These are phyloP conservation scores for Lepraria neglecta DNA, from an alignment of 495 filamentous ascomycete genomes.

Conservation along the genomic window DNA sequence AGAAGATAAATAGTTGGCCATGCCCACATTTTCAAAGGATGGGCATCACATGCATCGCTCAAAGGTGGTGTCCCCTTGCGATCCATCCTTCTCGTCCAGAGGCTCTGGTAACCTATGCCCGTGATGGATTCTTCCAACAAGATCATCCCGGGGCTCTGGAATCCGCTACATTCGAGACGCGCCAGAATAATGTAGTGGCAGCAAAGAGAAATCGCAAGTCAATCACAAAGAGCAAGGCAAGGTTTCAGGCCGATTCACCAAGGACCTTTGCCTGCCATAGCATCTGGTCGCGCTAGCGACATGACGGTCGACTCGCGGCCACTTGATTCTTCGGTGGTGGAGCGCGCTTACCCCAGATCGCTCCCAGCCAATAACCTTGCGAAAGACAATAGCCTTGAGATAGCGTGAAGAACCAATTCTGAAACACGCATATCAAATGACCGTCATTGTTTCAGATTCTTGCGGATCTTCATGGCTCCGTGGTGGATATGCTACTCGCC, in stretches of 20 bases:
- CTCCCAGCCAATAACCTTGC: slow-evolving; percentile 18
- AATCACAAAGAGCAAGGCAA: background rate
- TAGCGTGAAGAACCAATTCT: background rate
- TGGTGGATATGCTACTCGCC: slow-evolving; percentile 20
- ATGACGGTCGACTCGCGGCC: slow-evolving; percentile 9
- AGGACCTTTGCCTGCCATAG: background rate
- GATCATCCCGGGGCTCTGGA: background rate
- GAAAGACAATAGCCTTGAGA: slow-evolving; percentile 14
- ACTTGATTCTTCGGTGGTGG: background rate
- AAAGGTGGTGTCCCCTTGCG: slow-evolving; percentile 4
- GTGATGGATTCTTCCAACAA: background rate
- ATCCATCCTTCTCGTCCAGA: background rate
- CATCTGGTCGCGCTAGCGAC: background rate
- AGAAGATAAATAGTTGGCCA: slow-evolving; percentile 6
- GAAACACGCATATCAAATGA: slow-evolving; percentile 22
- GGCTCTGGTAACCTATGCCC: background rate
- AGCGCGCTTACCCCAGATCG: slow-evolving; percentile 14
- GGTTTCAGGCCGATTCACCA: too few relatives aligned
- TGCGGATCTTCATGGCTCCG: slow-evolving; percentile 11
- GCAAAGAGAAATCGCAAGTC: background rate
- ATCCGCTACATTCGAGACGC: background rate
- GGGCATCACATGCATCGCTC: slow-evolving; percentile 7
- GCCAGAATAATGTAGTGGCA: background rate
- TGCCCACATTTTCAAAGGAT: background rate
- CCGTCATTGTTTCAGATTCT: slow-evolving; percentile 23